Base-by-base conservation (phyloP, 305 asterid species). In the Fraxinus albicans region DNA sequence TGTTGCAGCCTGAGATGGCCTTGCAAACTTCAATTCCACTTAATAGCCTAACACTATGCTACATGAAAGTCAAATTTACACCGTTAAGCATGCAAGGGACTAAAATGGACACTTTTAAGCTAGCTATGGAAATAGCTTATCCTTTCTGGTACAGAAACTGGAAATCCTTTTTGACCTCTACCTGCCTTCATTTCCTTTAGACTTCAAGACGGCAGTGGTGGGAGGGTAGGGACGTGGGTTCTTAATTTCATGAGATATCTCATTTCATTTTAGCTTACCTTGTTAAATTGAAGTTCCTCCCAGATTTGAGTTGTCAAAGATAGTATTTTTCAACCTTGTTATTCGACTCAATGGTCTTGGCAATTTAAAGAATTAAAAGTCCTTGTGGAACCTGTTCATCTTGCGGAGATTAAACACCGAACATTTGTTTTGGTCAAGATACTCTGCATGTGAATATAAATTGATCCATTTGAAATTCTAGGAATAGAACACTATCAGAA, bases 381-480 rank as follows among this genome's bases (percentile, higher is more conserved):
- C 72, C 15, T 63, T 35, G 78, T 34, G 55, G 15, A 19, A 35
- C n/a, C 3, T 38, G 55, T 75, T 75, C 60, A 75, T 27, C 78
- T 38, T 19, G 47, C 21, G 67, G 27, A 55, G 67, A 2, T 55
- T 55, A 65, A 65, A 65, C 73, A 25, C 73, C 35, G 0, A 65
- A 3, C 36, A 31, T 78, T 55, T 78, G 25, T 13, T 58, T 55
- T 17, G 19, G 17, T 58, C 33, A 69, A 70, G 29, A 29, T 80
- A 44, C 0, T n/a, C 67, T 55, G 67, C 67, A 36, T n/a, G 17
- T 76, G 81, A 76, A 35, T 6, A 31, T 70, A 15, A 72, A 40
- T 55, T 21, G 58, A 47, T 76, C 78, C 75, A 69, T 73, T 76
- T 25, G 78, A 76, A 69, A 76, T 44, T 67, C 55, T 74, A 40